A percentile compares a stretch with the other conserved stretches of the same genome.
phyloP scores from a whole-genome alignment of 129 eudicot genomes.

The Daucus carota region DH1_v3.0 NC_030383.2:6595001-6595500 shows the following conservation, averaged over 20 bases:
- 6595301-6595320: conserved; percentile 88
- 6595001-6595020: not conserved
- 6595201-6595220: not conserved
- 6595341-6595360: conserved; percentile 56
- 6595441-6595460: conserved; percentile 90
- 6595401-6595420: conserved; percentile 46
- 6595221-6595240: not conserved
- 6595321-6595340: conserved; percentile 83
- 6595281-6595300: conserved; percentile 88
- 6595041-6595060: conserved; percentile 82
- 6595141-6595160: conserved; percentile 93
- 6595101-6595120: conserved; percentile 69
- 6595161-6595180: conserved; percentile 9
- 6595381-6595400: not conserved
- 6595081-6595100: conserved; percentile 80
- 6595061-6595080: conserved; percentile 79
- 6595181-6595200: not conserved
- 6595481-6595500: conserved; percentile 90
- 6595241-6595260: not conserved
- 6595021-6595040: not conserved
- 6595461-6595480: conserved; percentile 90
- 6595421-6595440: conserved; percentile 93
- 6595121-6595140: conserved; percentile 93
- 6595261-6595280: conserved; percentile 28
- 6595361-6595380: not conserved